Percentiles rank a stretch among this genome's conserved stretches.
Conservation (phyloP, 805 yeast species). For the Yarrowia sp. region DNA sequence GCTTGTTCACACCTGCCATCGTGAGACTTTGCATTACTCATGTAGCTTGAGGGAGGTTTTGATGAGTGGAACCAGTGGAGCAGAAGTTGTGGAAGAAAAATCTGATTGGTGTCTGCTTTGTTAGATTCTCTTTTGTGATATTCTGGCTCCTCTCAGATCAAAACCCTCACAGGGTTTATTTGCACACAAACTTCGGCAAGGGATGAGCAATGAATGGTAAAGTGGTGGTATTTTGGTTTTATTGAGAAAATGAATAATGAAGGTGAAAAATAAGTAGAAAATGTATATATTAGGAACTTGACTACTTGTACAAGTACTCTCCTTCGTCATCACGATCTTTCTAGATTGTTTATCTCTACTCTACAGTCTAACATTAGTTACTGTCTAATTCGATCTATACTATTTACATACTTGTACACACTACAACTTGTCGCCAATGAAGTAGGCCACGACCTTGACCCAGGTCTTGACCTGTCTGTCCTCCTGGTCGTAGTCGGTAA, state of each 20-base stretch:
- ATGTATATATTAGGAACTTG: too few relatives aligned
- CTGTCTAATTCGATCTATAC: not conserved
- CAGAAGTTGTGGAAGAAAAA: too few relatives aligned
- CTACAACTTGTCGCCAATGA: conserved; percentile 48
- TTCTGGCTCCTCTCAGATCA: not conserved
- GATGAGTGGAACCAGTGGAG: not conserved
- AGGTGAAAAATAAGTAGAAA: too few relatives aligned
- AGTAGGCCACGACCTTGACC: conserved; percentile 45
- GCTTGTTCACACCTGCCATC: conserved; percentile 8
- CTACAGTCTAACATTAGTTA: not conserved
- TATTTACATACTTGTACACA: conserved; percentile 14
- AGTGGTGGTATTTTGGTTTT: not conserved
- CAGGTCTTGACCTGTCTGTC: conserved; percentile 64
- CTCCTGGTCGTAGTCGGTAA: conserved; percentile 67
- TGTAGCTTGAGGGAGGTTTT: not conserved
- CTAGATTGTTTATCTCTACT: too few relatives aligned
- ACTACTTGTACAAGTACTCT: too few relatives aligned
- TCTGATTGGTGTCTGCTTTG: too few relatives aligned
- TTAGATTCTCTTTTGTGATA: too few relatives aligned
- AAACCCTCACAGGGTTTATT: conserved; percentile 4
- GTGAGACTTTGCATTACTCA: conserved; percentile 1
- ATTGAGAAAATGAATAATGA: too few relatives aligned
- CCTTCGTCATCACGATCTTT: too few relatives aligned
- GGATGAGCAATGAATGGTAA: conserved; percentile 12
- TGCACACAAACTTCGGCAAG: not conserved